Percentiles rank a stretch among this genome's conserved stretches.
Evolutionary conservation across 176 grass and related monocot species (phyloP).

Genomic region (Zizania latifolia): DNA sequence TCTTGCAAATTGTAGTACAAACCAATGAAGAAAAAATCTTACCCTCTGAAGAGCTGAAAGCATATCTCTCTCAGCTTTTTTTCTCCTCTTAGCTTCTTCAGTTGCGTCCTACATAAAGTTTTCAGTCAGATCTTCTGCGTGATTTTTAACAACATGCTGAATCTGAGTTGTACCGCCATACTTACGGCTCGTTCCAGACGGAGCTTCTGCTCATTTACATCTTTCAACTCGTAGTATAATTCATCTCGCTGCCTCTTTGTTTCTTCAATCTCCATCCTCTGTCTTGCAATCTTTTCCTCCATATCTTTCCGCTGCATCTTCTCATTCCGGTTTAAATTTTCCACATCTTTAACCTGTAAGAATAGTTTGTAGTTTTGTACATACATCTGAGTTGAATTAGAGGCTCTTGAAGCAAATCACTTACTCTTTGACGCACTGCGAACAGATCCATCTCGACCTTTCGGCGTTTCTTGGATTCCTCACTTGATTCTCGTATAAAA

Average conservation of each 20-base stretch:
- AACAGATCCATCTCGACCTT: constrained; percentile 26
- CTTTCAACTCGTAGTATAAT: constrained; percentile 34
- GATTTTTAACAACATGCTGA: constrained; percentile 19
- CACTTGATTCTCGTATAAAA: constrained; percentile 14
- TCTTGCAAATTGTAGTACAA: neutral
- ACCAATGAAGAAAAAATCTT: constrained; percentile 4
- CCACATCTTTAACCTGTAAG: constrained; percentile 46
- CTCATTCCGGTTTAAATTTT: constrained; percentile 46
- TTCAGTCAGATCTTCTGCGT: constrained; percentile 28
- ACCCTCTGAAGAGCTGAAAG: constrained; percentile 52
- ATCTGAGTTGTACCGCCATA: constrained; percentile 14
- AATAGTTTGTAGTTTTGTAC: constrained; percentile 10
- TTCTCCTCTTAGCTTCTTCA: constrained; percentile 57
- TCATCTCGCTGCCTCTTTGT: constrained; percentile 28
- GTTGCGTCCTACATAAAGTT: constrained; percentile 29
- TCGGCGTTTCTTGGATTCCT: constrained; percentile 22
- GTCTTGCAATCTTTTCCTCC: constrained; percentile 37
- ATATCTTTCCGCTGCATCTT: constrained; percentile 40
- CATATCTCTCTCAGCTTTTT: constrained; percentile 44
- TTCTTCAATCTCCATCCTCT: constrained; percentile 42
- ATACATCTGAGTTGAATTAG: neutral
- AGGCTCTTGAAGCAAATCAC: neutral
- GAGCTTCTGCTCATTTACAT: constrained; percentile 30
- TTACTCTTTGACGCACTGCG: constrained; percentile 29
- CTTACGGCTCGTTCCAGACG: constrained; percentile 31